Conservation (phyloP, 495 filamentous ascomycete genomes). For the Trichoderma reesei region DNA sequence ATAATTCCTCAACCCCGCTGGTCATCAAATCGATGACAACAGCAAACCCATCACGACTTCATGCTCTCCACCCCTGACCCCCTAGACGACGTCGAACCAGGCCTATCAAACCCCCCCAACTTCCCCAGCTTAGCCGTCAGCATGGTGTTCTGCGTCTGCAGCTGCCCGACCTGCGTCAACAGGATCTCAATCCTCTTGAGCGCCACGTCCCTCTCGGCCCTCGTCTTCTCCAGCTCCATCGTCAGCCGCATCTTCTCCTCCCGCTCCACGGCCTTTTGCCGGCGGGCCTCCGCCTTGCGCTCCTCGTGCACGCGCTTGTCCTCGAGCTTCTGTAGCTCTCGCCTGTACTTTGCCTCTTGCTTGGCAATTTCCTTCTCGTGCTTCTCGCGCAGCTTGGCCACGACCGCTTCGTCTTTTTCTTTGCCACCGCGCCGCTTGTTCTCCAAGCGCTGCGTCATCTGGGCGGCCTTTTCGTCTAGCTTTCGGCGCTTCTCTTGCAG, state of each 20-base stretch:
- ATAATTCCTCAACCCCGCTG: background rate
- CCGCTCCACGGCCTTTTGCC: conserved; percentile 42
- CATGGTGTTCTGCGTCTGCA: conserved; percentile 58
- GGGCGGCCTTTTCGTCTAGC: conserved; percentile 56
- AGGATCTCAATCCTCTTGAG: conserved; percentile 52
- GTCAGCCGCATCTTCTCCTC: conserved; percentile 41
- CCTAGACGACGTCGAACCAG: background rate
- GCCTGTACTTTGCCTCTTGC: conserved; percentile 54
- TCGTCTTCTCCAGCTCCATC: conserved; percentile 41
- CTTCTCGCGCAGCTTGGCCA: conserved; percentile 47
- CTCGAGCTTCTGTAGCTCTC: conserved; percentile 54
- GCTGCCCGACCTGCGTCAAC: conserved; percentile 47
- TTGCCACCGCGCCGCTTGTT: conserved; percentile 29
- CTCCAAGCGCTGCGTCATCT: conserved; percentile 37
- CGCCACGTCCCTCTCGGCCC: conserved; percentile 46
- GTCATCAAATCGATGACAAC: background rate
- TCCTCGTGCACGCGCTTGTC: conserved; percentile 49
- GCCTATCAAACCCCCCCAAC: background rate
- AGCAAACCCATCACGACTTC: background rate
- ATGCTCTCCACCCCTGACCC: conserved; percentile 1
- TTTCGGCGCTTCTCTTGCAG: conserved; percentile 60
- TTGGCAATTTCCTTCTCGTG: conserved; percentile 50
- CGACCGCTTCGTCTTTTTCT: conserved; percentile 35
- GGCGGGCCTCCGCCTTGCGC: conserved; percentile 50
- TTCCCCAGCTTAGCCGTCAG: conserved; percentile 44